Base-by-base conservation (phyloP, 2,329 filamentous ascomycete genomes). In the Huntiella decipiens region DNA sequence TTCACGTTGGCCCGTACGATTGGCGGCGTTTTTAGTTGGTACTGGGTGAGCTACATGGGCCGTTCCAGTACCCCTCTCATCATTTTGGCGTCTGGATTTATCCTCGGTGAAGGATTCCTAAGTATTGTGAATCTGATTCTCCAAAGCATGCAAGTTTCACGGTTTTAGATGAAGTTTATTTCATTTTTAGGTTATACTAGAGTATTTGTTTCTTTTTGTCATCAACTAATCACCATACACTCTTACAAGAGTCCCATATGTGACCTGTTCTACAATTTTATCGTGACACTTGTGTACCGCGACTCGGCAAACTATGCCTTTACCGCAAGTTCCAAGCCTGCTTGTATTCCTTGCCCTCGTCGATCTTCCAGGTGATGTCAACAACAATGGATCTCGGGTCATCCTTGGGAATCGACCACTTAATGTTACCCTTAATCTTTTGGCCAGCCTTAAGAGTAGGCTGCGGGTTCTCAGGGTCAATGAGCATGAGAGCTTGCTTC, bases 1-100 rank as follows among this genome's bases (percentile, higher is more conserved):
- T 98, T 98, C 58, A 98, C 91, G 0, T 66, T 98, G 34, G 87
- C 91, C 0, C 69, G 91, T 51, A 82, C 85, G 0, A 74, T 84
- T 7, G 91, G 91, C 2, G 91, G 91, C 0, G 41, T 75, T 5
- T 54, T 72, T 22, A 78, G 75, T 52, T 86, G 82, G 70, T 91
- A 82, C 63, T 95, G 86, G 86, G 68, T 64, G 64, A 58, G 56
- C 63, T 59, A 57, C 61, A 58, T 59, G 65, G 55, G 62, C 62
- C 56, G 63, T 67, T 55, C 63, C 6, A 81, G 79, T 55, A 87
- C 87, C 4, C 79, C 78, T 0, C 72, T 96, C 45, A 86, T 96
- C 53, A 79, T 96, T n/a, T 64, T 96, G 35, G 88, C 91, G 51
- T 77, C 73, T 47, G 91, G 91, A 0, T 75, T 96, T 51, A 95